A percentile compares a stretch with the other conserved stretches of the same genome.
Evolutionary conservation across 495 filamentous ascomycete genomes (phyloP).

Genomic region (Xylaria palmicola): DNA sequence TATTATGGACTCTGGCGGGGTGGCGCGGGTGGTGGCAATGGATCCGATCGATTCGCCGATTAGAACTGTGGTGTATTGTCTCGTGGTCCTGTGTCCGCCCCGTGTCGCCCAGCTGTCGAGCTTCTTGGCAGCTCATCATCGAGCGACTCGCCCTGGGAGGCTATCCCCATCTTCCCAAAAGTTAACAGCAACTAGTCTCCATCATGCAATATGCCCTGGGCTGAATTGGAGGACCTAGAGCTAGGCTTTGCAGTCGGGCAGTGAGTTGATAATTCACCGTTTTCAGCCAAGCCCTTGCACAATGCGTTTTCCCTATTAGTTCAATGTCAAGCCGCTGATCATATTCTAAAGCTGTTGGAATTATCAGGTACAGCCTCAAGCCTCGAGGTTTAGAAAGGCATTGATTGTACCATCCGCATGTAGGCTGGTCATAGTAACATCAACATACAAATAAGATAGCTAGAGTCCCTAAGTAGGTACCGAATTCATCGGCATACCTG

Average conservation of each 20-base stretch:
- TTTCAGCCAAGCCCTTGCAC: neutral
- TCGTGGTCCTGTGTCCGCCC: conserved; percentile 10
- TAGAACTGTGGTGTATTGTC: conserved; percentile 19
- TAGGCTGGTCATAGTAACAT: neutral
- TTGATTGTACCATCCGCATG: neutral
- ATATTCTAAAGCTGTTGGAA: neutral
- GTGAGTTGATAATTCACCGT: conserved; percentile 7
- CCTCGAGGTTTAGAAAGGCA: neutral
- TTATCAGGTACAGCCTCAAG: neutral
- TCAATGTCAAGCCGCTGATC: neutral
- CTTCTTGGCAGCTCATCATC: neutral
- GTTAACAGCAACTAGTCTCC: neutral
- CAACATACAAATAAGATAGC: conserved; percentile 8
- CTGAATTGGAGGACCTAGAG: neutral
- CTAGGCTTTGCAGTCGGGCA: neutral
- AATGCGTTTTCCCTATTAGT: neutral
- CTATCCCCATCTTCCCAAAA: neutral
- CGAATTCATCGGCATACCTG: neutral
- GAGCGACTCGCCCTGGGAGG: conserved; percentile 3
- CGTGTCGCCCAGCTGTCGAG: conserved; percentile 6
- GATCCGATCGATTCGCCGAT: conserved; percentile 24
- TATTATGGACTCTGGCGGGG: conserved; percentile 55
- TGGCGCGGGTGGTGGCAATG: conserved; percentile 14
- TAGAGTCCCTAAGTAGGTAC: conserved; percentile 2
- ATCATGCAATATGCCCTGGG: neutral